Evolutionary conservation across 1,284 basidiomycete genomes (phyloP).

Genomic region (Puccinia polysora): DNA sequence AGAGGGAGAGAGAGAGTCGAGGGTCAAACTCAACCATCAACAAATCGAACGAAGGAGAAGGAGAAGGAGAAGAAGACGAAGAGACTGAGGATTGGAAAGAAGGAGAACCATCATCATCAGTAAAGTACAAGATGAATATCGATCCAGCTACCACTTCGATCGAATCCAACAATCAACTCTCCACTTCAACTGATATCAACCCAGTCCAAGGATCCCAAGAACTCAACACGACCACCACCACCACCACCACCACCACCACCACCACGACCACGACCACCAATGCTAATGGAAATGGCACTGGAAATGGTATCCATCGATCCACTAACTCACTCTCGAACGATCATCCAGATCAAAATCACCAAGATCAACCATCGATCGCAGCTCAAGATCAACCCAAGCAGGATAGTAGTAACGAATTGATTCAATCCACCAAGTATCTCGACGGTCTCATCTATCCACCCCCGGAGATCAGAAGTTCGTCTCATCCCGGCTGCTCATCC

Average conservation of each 20-base stretch:
- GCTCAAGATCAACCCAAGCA: not conserved
- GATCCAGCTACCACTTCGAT: not conserved
- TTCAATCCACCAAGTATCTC: constrained; percentile 60
- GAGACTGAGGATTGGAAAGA: too few relatives aligned
- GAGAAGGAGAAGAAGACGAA: too few relatives aligned
- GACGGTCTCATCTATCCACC: constrained; percentile 84
- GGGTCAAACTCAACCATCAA: too few relatives aligned
- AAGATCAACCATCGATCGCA: not conserved
- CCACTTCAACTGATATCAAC: not conserved
- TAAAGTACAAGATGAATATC: too few relatives aligned
- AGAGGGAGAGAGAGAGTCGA: too few relatives aligned
- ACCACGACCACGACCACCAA: not conserved
- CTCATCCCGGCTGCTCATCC: not conserved
- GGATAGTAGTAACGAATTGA: constrained; percentile 24
- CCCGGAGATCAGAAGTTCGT: constrained; percentile 82
- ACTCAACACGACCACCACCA: not conserved
- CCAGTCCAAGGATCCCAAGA: not conserved
- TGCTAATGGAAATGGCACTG: not conserved
- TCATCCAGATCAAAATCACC: not conserved
- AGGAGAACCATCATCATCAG: too few relatives aligned
- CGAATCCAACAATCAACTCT: too few relatives aligned
- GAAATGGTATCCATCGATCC: not conserved
- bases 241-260: not conserved
- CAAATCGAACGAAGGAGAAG: too few relatives aligned
- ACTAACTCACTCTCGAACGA: not conserved